phyloP scores from a whole-genome alignment of 257 asterid species.

The Solanum sejunctum region DNA sequence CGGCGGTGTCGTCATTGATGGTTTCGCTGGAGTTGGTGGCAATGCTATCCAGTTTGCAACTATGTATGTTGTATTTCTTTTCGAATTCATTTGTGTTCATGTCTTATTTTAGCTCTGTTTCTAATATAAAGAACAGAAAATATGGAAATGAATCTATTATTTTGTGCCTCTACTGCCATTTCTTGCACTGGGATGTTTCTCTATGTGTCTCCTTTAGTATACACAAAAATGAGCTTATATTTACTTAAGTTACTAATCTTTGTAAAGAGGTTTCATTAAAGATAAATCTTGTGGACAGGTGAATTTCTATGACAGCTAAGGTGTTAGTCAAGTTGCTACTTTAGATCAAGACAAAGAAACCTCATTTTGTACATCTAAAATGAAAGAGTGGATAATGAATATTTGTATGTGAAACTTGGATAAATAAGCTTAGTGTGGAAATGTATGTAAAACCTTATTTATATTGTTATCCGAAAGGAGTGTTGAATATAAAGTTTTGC shows the following conservation, averaged over 20 bases:
- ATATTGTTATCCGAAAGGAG: not conserved
- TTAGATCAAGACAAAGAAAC: not conserved
- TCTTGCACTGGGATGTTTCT: not conserved
- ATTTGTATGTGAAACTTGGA: not conserved
- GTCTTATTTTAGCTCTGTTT: not conserved
- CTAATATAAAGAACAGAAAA: not conserved
- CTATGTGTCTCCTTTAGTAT: not conserved
- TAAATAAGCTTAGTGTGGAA: not conserved
- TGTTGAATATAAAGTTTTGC: not conserved
- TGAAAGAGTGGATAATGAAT: not conserved
- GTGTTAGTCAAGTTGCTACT: not conserved
- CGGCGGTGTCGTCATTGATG: conserved; percentile 59
- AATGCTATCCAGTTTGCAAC: conserved; percentile 75
- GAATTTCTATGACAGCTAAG: not conserved
- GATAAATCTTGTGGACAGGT: not conserved
- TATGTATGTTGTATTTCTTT: conserved; percentile 22
- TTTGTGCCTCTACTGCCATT: not conserved
- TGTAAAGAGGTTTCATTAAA: not conserved
- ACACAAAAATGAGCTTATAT: not conserved
- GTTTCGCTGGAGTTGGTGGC: conserved; percentile 83
- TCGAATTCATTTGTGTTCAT: not conserved
- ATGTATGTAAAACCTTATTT: not conserved
- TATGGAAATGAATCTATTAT: not conserved
- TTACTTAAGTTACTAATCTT: not conserved
- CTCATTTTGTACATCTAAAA: not conserved